These are phyloP conservation scores for Rhodosporidiobolus odoratus DNA, from an alignment of 768 basidiomycete genomes.

Conservation along the genomic window DNA sequence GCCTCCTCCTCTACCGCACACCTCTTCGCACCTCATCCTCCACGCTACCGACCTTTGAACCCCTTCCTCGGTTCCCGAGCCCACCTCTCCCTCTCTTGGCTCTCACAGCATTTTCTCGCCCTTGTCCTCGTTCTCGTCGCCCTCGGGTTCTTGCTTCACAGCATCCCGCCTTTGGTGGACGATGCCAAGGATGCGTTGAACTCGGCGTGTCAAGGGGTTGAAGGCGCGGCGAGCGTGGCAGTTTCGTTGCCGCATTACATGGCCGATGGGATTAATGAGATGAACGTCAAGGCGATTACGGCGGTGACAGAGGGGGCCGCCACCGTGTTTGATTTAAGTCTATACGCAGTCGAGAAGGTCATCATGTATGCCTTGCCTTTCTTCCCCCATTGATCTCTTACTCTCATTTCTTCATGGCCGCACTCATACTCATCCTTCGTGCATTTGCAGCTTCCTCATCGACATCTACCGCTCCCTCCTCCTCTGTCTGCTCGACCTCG, in stretches of 20 bases:
- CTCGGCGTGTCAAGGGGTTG: conserved; percentile 19
- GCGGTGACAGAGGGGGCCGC: conserved; percentile 17
- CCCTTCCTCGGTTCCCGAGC: conserved; percentile 36
- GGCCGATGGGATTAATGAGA: conserved; percentile 34
- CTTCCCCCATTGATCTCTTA: too few species aligned
- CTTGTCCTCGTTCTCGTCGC: conserved; percentile 34
- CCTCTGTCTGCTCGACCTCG: conserved; percentile 86
- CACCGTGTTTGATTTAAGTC: conserved; percentile 14
- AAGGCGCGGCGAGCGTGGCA: conserved; percentile 29
- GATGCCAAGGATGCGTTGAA: conserved; percentile 18
- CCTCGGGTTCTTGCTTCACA: conserved; percentile 24
- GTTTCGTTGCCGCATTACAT: conserved; percentile 28
- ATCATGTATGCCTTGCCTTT: conserved; percentile 13
- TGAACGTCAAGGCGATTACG: conserved; percentile 20
- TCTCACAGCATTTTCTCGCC: conserved; percentile 35
- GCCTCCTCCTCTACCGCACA: neutral
- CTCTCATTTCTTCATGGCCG: conserved; percentile 57
- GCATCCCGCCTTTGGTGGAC: conserved; percentile 10
- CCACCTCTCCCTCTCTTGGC: conserved; percentile 36
- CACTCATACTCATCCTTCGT: too few species aligned
- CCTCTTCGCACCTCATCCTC: neutral
- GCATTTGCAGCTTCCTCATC: conserved; percentile 88
- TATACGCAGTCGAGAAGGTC: conserved; percentile 24
- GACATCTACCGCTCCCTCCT: conserved; percentile 88
- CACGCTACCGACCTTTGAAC: neutral